Conservation (phyloP, 345 rosid species). For the Populus euphratica region DNA sequence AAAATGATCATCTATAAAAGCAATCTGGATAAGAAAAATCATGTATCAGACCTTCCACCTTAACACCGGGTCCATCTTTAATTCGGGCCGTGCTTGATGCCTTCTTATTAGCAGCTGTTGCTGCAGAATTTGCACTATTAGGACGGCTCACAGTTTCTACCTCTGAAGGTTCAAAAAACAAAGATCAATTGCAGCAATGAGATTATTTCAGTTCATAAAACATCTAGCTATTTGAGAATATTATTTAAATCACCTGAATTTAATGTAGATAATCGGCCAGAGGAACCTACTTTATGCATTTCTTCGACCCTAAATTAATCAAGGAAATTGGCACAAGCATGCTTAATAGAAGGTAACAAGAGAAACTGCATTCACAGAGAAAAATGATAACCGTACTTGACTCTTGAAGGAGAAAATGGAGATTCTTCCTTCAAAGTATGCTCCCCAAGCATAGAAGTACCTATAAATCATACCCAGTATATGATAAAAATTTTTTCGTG, state of each 20-base stretch:
- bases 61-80: slow-evolving; percentile 40
- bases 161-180: slow-evolving; percentile 29
- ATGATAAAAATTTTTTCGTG: neutral
- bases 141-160: slow-evolving; percentile 40
- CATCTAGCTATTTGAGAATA: neutral
- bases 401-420: slow-evolving; percentile 77
- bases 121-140: slow-evolving; percentile 31
- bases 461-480: slow-evolving; percentile 26
- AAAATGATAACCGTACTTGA: slow-evolving; percentile 56
- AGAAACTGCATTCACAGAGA: slow-evolving; percentile 17
- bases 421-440: slow-evolving; percentile 74
- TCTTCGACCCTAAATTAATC: slow-evolving; percentile 69
- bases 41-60: slow-evolving; percentile 38
- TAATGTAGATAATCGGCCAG: slow-evolving; percentile 41
- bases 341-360: slow-evolving; percentile 1
- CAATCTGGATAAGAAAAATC: neutral
- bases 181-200: slow-evolving; percentile 1
- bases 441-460: slow-evolving; percentile 52
- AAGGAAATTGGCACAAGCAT: slow-evolving; percentile 24
- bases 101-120: slow-evolving; percentile 38
- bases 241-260: slow-evolving; percentile 36
- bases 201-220: slow-evolving; percentile 2
- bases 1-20: neutral
- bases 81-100: slow-evolving; percentile 35
- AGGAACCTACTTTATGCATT: slow-evolving; percentile 52